Base-by-base conservation (phyloP, 2,329 filamentous ascomycete species). In the Xylaria polymorpha region DNA sequence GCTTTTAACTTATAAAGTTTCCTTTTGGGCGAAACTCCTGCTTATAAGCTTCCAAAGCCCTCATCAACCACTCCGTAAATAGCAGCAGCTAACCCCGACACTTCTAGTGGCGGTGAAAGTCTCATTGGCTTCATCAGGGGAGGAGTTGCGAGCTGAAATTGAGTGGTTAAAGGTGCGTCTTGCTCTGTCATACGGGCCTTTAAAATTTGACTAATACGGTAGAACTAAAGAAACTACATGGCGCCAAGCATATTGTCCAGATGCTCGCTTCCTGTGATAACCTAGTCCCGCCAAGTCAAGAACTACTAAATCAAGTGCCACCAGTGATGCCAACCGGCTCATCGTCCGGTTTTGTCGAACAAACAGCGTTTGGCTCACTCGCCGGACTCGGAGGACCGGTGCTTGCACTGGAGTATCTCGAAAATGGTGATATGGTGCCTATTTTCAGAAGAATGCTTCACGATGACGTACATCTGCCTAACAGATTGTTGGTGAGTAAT, bases 391-490 rank as follows among this genome's bases (percentile, higher is more conserved):
- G 51, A 22, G 65, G 65, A 10, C 65, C 65, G 18, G 53, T 57
- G 35, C 8, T 63, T 32, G 59, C 59, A 35, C 32, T 67, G 4
- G 65, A 67, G 46, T 67, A 67, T 37, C 25, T 67, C 43, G 65
- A 67, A 14, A 51, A 59, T 37, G 65, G 65, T 29, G 53, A 48
- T 29, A 53, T 58, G 39, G 48, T 37, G 29, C 20, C 14, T 14
- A 8, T 46, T 22, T 68, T 39, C 22, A 4, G 2, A 37, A 55
- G 37, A 64, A 62, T 60, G 44, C n/a, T 1, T 1, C 9, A 12
- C 14, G 32, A 58, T 15, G 39, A 58, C 9, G 51, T 39, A 25
- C 53, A 56, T 61, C 35, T 64, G 41, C 48, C 65, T 14, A 67
- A 67, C 25, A 53, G 60, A 53, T 32, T 64, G 39, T 51, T 67